Evolutionary conservation across 2,329 filamentous ascomycete species (phyloP), one percentile per base, ranked within the genome.

Genomic region (Cercospora sp.): DNA sequence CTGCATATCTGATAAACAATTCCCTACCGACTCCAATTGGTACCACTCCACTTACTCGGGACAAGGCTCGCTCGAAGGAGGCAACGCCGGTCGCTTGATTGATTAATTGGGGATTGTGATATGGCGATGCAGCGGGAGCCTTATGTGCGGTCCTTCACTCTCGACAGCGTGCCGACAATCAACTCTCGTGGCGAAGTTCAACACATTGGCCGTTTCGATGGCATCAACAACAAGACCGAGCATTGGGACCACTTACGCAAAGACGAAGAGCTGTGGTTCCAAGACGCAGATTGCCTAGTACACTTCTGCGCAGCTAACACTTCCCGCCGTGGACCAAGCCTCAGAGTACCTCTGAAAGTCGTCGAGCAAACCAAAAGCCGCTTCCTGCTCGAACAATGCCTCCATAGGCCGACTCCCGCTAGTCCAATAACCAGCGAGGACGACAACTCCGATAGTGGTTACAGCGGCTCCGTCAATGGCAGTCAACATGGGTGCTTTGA

Each of bases 261-360:
- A 91, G 91, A 94, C 72, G 82, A 86, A 2, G 91, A 93, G 71
- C 82, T 94, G 2, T 94, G 89, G 89, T 84, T 85, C 68, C 82
- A 84, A 10, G 80, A 88, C 70, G 91, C 89, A 13, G 88, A 93
- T 75, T 93, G 91, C 73, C 82, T 88, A 16, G 84, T 94, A 1
- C 85, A 93, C 77, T 82, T 94, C 0, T 89, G 91, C 73, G 85
- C 80, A n/a, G 83, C 84, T 70, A 89, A 89, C 45, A 86, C 88
- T 65, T 91, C 89, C 3, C 84, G 83, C 66, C 82, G 87, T 72
- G 89, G 89, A 0, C 88, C 91, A 1, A 88, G 91, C 1, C 90
- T 94, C 76, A 87, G 84, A 69, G 79, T 94, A 1, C 86, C 88
- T 0, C 86, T 90, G 60, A 81, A 83, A 5, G 80, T 82, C 3